Evolutionary conservation across 139 green algal species (phyloP), one percentile per base, ranked within the genome.

Genomic region (Penium margaritaceum): DNA sequence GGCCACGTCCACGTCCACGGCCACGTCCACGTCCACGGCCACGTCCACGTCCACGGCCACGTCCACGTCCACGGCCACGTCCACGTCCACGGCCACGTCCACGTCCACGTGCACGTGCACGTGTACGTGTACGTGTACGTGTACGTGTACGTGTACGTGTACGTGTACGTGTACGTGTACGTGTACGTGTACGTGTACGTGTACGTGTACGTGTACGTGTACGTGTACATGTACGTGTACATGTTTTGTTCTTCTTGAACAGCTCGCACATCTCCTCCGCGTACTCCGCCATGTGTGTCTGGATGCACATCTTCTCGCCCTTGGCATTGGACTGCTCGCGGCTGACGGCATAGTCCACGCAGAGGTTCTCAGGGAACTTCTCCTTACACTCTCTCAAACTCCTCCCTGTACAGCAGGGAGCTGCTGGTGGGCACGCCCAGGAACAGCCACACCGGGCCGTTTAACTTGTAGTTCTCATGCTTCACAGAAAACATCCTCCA

Each of bases 401-500:
- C 65, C 63, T 81, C 75, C 19, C 75, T 39, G 57, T 82, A 82
- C n/a, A 82, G 69, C 27, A 82, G 75, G 2, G 75, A 82, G 70
- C 69, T 79, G 67, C 41, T 74, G 41, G 68, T 82, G 7, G 75
- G 69, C 15, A 82, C 75, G 37, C 75, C 75, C 29, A 82, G 70
- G 75, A 82, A 82, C 30, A 82, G 34, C 75, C 75, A 82, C 14
- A 70, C 75, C n/a, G 80, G 62, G n/a, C 75, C 75, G 30, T 63
- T 80, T 55, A 82, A 82, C 55, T 78, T 79, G 75, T 82, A 82
- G 75, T 82, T 46, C 17, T 74, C 69, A 21, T 79, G 75, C 70
- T 82, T 82, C 75, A 80, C 75, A 37, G 80, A 82, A 51, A 82
- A 82, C 75, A 82, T 82, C n/a, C 70, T 61, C 75, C 75, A 82